These are phyloP conservation scores for Neoboletus magnificus DNA, from an alignment of 768 basidiomycete genomes.

Conservation along the genomic window DNA sequence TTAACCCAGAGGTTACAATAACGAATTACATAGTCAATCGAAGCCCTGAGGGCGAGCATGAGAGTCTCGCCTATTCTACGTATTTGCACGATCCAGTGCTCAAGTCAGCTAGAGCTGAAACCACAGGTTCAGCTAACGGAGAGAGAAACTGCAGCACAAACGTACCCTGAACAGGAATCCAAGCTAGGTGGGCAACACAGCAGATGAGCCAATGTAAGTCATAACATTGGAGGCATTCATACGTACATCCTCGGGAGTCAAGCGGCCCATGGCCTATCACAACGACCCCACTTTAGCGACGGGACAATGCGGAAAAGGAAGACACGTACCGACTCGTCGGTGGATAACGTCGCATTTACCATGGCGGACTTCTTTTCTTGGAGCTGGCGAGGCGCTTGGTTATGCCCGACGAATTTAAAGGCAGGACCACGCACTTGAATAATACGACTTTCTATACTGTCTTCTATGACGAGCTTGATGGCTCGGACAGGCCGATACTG, in stretches of 20 bases:
- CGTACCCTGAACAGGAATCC: conserved; percentile 47
- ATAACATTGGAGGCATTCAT: not conserved
- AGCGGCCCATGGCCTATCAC: conserved; percentile 80
- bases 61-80: not conserved
- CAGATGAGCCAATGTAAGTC: conserved; percentile 3
- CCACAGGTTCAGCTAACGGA: not conserved
- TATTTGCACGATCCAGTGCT: not conserved
- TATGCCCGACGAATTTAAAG: not conserved
- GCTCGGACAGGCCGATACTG: conserved; percentile 91
- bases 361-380: conserved; percentile 97
- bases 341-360: conserved; percentile 83
- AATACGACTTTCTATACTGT: conserved; percentile 94
- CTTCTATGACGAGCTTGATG: conserved; percentile 92
- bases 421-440: conserved; percentile 56
- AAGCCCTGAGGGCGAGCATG: not conserved
- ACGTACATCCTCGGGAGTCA: conserved; percentile 81
- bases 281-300: conserved; percentile 6
- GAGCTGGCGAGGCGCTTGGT: conserved; percentile 42
- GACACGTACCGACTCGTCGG: conserved; percentile 68
- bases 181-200: conserved; percentile 28
- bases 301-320: not conserved
- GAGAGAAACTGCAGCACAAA: conserved; percentile 1
- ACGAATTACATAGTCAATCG: not conserved
- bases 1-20: conserved; percentile 1
- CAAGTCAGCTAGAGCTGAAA: conserved; percentile 19